Evolutionary conservation across 1,139 yeast species (phyloP), one percentile per base, ranked within the genome.

Genomic region (Saccharomyces hybrid): DNA sequence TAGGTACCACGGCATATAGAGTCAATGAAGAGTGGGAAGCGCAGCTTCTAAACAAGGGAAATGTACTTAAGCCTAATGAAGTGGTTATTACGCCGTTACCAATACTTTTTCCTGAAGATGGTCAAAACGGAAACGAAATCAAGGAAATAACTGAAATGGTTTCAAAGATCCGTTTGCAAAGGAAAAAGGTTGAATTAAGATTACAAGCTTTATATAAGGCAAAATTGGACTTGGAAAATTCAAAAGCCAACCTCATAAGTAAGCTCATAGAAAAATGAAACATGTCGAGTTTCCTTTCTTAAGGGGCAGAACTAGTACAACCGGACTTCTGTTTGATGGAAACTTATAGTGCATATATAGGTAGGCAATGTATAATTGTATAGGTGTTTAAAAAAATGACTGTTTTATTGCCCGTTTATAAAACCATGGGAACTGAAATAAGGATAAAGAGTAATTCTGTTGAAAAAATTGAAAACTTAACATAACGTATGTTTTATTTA

Each of bases 181-280:
- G 26, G 14, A 53, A 24, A 27, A 52, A 48, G 44, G 53, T 48
- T 12, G 49, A 28, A 19, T 34, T 55, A n/a, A 50, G 51, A 52
- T 32, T 55, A n/a, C 47, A 50, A n/a, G 42, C 47, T 14, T 14
- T 52, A 21, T 14, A 24, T 9, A 34, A 26, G 27, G 42, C 48
- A 44, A 31, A 27, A 28, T 32, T 42, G 8, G 47, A 42, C 11
- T 49, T 48, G 27, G 34, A 42, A 21, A 19, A 42, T 11, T 42
- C 44, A 12, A 32, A 49, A 28, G 19, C 24, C n/a, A 28, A 21
- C 21, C 28, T 52, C 7, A 21, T 48, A 5, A 26, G 16, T 8
- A 49, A 28, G 50, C 50, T 52, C 21, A 38, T 29, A 7, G 31
- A 38, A 14, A 31, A 32, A 28, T 51, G 24, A 51, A 47, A 11